phyloP scores from a whole-genome alignment of 1,284 basidiomycete genomes.

The Fistulinella cinereoalba region DNA sequence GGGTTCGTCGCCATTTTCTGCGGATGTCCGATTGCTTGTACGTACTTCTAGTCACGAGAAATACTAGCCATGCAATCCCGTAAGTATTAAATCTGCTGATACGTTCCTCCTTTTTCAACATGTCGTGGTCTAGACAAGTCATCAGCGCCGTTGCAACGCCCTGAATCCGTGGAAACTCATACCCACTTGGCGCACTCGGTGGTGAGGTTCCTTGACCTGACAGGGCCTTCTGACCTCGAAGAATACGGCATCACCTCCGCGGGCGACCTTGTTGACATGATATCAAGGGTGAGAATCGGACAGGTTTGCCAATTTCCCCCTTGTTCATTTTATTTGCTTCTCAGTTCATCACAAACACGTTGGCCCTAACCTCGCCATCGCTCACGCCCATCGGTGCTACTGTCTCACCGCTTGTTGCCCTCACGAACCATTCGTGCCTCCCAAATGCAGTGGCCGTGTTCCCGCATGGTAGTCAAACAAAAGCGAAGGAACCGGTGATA shows the following conservation, averaged over 20 bases:
- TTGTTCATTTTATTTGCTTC: conserved; percentile 1
- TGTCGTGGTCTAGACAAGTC: conserved; percentile 45
- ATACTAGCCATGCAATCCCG: conserved; percentile 75
- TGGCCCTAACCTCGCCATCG: conserved; percentile 76
- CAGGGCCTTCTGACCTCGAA: conserved; percentile 55
- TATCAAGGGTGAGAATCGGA: conserved; percentile 57
- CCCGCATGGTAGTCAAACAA: conserved; percentile 48
- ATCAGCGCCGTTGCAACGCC: no score
- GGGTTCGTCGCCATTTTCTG: conserved; percentile 48
- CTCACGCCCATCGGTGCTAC: conserved; percentile 79
- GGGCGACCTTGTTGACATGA: conserved; percentile 63
- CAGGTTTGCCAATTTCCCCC: not conserved
- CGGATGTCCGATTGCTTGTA: not conserved
- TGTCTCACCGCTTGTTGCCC: conserved; percentile 73
- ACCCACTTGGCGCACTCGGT: conserved; percentile 69
- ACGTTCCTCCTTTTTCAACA: conserved; percentile 2
- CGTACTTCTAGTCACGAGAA: conserved; percentile 52
- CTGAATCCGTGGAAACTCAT: conserved; percentile 52
- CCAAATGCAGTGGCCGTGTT: conserved; percentile 92
- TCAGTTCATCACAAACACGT: conserved; percentile 86
- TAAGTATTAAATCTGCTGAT: conserved; percentile 37
- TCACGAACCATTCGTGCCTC: conserved; percentile 89
- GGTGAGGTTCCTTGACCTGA: conserved; percentile 61
- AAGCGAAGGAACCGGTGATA: conserved; percentile 58
- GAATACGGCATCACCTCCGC: conserved; percentile 55